Conservation (phyloP, 805 yeast genomes). For the Starmerella etchellsii region DNA sequence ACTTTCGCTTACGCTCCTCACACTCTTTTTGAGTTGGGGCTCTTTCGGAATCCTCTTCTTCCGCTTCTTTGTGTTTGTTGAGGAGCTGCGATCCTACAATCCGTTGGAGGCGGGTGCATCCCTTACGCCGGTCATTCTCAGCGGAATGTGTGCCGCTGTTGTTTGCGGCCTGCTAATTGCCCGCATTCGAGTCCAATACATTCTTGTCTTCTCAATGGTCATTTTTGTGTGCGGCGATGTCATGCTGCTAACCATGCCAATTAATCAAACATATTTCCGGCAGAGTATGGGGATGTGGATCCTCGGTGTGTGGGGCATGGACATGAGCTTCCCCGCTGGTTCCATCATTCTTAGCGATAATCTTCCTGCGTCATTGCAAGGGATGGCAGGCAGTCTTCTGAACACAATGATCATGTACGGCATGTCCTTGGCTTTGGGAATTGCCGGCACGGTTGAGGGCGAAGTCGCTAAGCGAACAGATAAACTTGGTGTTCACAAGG, state of each 20-base stretch:
- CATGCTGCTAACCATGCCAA: constrained; percentile 29
- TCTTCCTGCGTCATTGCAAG: constrained; percentile 53
- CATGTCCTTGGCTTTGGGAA: constrained; percentile 51
- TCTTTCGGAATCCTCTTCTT: constrained; percentile 61
- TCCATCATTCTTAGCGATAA: constrained; percentile 46
- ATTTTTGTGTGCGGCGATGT: constrained; percentile 33
- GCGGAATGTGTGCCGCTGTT: constrained; percentile 47
- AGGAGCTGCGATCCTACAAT: constrained; percentile 38
- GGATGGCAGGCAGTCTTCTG: constrained; percentile 63
- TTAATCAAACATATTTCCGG: constrained; percentile 45
- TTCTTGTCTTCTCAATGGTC: constrained; percentile 38
- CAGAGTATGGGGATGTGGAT: constrained; percentile 43
- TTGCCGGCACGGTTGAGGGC: constrained; percentile 34
- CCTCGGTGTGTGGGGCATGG: constrained; percentile 60
- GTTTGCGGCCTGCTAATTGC: constrained; percentile 38
- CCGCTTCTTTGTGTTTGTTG: constrained; percentile 42
- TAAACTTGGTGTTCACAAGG: not conserved
- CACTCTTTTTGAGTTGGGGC: constrained; percentile 39
- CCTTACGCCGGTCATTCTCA: constrained; percentile 34
- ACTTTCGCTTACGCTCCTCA: constrained; percentile 32
- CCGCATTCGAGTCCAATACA: constrained; percentile 36
- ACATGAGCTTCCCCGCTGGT: constrained; percentile 61
- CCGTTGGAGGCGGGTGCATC: constrained; percentile 37
- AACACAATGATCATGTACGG: constrained; percentile 61
- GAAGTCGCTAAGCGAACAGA: constrained; percentile 4